A percentile compares a stretch with the other conserved stretches of the same genome.
Conservation (phyloP, 176 grass and related monocot species). For the Saccharum spontaneum region DNA sequence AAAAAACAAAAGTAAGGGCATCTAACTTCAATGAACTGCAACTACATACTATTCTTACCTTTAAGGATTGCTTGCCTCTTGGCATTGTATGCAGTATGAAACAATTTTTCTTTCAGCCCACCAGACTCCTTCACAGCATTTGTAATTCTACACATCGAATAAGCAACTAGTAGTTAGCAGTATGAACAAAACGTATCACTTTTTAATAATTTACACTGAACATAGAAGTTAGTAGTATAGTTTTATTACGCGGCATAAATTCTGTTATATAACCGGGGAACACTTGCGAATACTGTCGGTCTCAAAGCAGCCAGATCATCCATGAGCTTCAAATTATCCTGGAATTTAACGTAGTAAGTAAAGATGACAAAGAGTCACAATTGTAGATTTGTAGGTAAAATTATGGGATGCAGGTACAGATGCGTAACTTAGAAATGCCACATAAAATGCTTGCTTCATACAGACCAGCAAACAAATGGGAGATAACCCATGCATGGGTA, state of each 20-base stretch:
- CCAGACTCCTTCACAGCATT: constrained; percentile 95
- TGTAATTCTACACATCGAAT: constrained; percentile 56
- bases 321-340: constrained; percentile 99
- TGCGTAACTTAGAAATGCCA: constrained; percentile 6
- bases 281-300: constrained; percentile 85
- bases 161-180: constrained; percentile 19
- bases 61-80: constrained; percentile 70
- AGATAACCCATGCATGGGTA: background rate
- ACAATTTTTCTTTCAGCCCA: constrained; percentile 66
- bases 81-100: constrained; percentile 55
- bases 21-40: constrained; percentile 4
- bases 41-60: constrained; percentile 41
- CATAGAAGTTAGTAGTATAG: constrained; percentile 28
- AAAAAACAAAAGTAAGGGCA: constrained; percentile 1
- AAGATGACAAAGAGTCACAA: background rate
- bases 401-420: background rate
- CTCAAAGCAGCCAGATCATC: constrained; percentile 89
- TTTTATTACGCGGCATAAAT: constrained; percentile 82
- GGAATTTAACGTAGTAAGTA: constrained; percentile 15
- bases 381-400: background rate
- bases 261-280: constrained; percentile 89
- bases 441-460: background rate
- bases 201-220: background rate
- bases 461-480: background rate
- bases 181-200: background rate